These are phyloP conservation scores for Penicillium macrosclerotiorum DNA, from an alignment of 495 filamentous ascomycete species.

Conservation along the genomic window DNA sequence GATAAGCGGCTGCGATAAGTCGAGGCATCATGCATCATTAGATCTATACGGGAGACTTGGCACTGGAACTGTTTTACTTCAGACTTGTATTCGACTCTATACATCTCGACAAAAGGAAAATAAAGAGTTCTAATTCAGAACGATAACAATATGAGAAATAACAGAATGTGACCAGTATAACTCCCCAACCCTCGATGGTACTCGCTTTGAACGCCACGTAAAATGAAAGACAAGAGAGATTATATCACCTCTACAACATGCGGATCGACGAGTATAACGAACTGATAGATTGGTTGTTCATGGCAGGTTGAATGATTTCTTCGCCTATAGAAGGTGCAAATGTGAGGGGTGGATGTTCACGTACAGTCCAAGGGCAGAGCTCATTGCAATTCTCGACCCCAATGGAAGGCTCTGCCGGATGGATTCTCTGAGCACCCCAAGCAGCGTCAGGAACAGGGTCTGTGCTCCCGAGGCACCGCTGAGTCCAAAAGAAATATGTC, in stretches of 20 bases:
- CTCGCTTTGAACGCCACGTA: too few relatives aligned
- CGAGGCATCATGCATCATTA: too few relatives aligned
- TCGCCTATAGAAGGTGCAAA: slow-evolving; percentile 37
- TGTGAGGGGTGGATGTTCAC: slow-evolving; percentile 38
- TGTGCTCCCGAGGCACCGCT: slow-evolving; percentile 37
- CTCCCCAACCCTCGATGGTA: too few relatives aligned
- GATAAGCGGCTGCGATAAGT: slow-evolving; percentile 21
- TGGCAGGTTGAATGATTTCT: slow-evolving; percentile 36
- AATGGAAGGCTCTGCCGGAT: slow-evolving; percentile 38
- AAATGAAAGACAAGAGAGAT: too few relatives aligned
- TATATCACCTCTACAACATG: slow-evolving; percentile 28
- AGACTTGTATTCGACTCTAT: too few relatives aligned
- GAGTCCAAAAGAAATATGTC: slow-evolving; percentile 42
- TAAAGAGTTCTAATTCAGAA: too few relatives aligned
- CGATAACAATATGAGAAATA: too few relatives aligned
- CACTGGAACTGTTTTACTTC: not conserved
- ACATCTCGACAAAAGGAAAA: too few relatives aligned
- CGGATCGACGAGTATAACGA: slow-evolving; percentile 40
- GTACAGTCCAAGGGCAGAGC: slow-evolving; percentile 45
- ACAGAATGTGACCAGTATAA: not conserved
- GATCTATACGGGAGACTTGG: not conserved
- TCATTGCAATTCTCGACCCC: slow-evolving; percentile 43
- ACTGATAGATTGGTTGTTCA: slow-evolving; percentile 35
- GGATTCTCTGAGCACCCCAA: slow-evolving; percentile 41
- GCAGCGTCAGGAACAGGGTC: slow-evolving; percentile 28